Evolutionary conservation across 257 asterid genomes (phyloP).

Genomic region (Solanum sitiens): DNA sequence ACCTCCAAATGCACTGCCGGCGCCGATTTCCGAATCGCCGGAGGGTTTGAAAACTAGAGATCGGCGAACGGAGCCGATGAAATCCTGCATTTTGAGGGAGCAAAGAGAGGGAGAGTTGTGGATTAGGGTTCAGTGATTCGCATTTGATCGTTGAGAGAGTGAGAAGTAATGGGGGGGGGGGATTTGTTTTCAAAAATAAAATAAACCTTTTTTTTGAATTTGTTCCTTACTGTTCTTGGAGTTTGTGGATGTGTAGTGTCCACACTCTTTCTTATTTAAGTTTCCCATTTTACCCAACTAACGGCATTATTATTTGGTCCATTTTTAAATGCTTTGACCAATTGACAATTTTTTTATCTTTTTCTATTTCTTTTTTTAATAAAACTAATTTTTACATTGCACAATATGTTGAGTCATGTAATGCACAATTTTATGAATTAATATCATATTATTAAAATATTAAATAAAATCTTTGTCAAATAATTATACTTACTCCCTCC

Average conservation of each 20-base stretch:
- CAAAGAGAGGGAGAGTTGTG: background rate
- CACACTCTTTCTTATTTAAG: background rate
- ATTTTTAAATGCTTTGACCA: background rate
- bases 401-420: background rate
- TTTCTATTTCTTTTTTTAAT: background rate
- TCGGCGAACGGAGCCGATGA: conserved; percentile 90
- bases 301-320: background rate
- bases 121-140: conserved; percentile 21
- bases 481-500: too few species aligned
- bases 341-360: background rate
- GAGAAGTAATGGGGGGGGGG: background rate
- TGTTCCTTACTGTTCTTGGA: background rate
- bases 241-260: background rate
- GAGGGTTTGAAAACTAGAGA: conserved; percentile 84
- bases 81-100: conserved; percentile 59
- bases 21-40: conserved; percentile 15
- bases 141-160: conserved; percentile 26
- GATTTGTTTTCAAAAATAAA: conserved; percentile 33
- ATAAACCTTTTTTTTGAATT: conserved; percentile 7
- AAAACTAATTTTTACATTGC: background rate
- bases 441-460: too few species aligned
- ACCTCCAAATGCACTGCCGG: conserved; percentile 50
- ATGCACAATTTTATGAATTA: too few species aligned
- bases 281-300: background rate
- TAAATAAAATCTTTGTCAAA: too few species aligned